Evolutionary conservation across 1,284 basidiomycete species (phyloP).

Genomic region (Fomitopsis betulina): DNA sequence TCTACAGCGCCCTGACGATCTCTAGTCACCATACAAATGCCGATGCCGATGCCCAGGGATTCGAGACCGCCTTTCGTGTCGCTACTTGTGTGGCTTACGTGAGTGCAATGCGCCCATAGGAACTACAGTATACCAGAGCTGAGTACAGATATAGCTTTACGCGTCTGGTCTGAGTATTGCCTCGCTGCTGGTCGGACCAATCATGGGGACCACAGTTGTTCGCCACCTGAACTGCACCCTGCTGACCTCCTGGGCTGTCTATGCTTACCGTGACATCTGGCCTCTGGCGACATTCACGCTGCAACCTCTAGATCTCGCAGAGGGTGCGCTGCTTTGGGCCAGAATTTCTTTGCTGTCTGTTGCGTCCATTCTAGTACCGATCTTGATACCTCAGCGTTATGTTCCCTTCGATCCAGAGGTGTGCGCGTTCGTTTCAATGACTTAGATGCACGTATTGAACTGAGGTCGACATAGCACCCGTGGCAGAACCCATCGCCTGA

Average conservation of each 20-base stretch:
- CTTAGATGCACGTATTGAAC: too few species aligned
- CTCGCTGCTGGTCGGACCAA: constrained; percentile 11
- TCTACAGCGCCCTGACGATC: background rate
- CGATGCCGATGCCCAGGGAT: background rate
- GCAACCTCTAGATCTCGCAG: constrained; percentile 32
- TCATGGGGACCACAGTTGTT: constrained; percentile 10
- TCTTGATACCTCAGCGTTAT: constrained; percentile 19
- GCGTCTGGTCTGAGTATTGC: constrained; percentile 18
- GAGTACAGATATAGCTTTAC: constrained; percentile 16
- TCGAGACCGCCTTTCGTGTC: constrained; percentile 21
- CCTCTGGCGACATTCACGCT: constrained; percentile 51
- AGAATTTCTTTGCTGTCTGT: background rate
- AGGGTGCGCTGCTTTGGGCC: constrained; percentile 26
- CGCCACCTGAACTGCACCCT: constrained; percentile 16
- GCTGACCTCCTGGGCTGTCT: constrained; percentile 24
- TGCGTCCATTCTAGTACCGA: background rate
- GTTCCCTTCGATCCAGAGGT: constrained; percentile 26
- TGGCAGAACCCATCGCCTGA: constrained; percentile 25
- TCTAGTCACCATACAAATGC: background rate
- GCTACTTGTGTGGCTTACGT: constrained; percentile 33
- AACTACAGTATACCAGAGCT: too few species aligned
- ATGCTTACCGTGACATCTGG: constrained; percentile 58
- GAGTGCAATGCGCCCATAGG: background rate
- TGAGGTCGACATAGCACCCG: constrained; percentile 16
- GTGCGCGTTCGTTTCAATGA: too few species aligned